Conservation (phyloP, 1,139 yeast genomes). For the Debaryomyces coudertii region DNA sequence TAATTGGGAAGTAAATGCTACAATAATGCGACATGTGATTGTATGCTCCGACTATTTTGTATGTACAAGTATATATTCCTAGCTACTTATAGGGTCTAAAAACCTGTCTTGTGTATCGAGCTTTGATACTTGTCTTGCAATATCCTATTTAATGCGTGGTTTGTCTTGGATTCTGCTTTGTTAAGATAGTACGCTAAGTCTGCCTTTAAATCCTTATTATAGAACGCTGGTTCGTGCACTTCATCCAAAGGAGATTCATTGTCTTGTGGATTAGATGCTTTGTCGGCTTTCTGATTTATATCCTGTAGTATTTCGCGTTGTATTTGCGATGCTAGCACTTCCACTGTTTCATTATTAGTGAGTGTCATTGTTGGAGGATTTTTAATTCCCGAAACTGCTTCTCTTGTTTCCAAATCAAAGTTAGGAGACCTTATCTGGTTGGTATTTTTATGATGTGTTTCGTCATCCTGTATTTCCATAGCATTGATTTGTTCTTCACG, state of each 20-base stretch:
- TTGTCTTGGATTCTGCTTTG: conserved; percentile 34
- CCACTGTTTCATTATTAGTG: conserved; percentile 30
- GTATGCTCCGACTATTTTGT: too few relatives aligned
- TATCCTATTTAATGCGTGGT: conserved; percentile 30
- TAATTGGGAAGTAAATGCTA: conserved; percentile 26
- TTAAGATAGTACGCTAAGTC: conserved; percentile 32
- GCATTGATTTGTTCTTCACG: background rate
- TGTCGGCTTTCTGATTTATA: conserved; percentile 7
- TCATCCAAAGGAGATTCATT: background rate
- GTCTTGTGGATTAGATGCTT: conserved; percentile 1
- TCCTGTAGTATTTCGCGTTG: conserved; percentile 26
- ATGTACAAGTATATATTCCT: background rate
- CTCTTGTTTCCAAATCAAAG: conserved; percentile 2
- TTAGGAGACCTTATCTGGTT: background rate
- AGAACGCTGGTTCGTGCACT: background rate
- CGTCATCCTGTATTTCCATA: background rate
- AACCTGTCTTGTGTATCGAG: background rate
- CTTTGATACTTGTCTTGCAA: conserved; percentile 27
- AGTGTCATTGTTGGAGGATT: conserved; percentile 17
- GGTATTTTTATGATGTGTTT: background rate
- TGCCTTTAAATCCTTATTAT: conserved; percentile 30
- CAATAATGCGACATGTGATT: background rate
- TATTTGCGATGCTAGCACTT: conserved; percentile 27
- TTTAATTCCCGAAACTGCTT: conserved; percentile 1
- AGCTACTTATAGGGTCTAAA: background rate